Percentiles rank a stretch among this genome's conserved stretches.
These are phyloP conservation scores for Teratosphaeriaceae sp. DNA, from an alignment of 2,329 filamentous ascomycete genomes.

Conservation along the genomic window DNA sequence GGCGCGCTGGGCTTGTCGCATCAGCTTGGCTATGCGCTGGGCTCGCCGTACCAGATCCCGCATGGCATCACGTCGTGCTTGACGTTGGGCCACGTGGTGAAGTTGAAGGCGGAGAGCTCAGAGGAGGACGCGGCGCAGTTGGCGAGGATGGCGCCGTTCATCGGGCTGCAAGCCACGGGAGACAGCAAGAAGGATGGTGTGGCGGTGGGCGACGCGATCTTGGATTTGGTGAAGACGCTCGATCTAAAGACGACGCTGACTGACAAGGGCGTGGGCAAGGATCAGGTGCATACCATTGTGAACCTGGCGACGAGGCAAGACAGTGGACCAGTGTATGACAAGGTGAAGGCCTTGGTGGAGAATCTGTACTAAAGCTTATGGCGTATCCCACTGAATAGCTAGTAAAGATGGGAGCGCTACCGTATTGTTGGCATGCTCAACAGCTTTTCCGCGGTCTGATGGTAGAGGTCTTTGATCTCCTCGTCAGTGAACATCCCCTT, in stretches of 20 bases:
- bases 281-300: constrained; percentile 38
- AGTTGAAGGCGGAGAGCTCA: constrained; percentile 42
- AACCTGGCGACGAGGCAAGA: too few relatives aligned
- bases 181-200: constrained; percentile 38
- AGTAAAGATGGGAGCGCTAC: too few relatives aligned
- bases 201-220: constrained; percentile 39
- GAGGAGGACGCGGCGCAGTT: constrained; percentile 40
- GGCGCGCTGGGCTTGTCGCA: constrained; percentile 43
- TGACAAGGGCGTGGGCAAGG: constrained; percentile 38
- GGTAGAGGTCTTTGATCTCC: constrained; percentile 33
- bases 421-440: constrained; percentile 11
- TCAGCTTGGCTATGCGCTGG: constrained; percentile 43
- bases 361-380: too few relatives aligned
- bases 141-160: constrained; percentile 37
- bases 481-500: constrained; percentile 31
- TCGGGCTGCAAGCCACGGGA: constrained; percentile 34
- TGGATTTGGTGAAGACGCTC: constrained; percentile 37
- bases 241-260: constrained; percentile 40
- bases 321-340: too few relatives aligned
- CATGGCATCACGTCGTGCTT: constrained; percentile 51
- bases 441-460: constrained; percentile 32
- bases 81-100: constrained; percentile 48
- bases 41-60: constrained; percentile 49
- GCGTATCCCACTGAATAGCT: too few relatives aligned
- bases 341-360: too few relatives aligned